Base-by-base conservation (phyloP, 768 basidiomycete genomes). In the Boletus coccyginus region DNA sequence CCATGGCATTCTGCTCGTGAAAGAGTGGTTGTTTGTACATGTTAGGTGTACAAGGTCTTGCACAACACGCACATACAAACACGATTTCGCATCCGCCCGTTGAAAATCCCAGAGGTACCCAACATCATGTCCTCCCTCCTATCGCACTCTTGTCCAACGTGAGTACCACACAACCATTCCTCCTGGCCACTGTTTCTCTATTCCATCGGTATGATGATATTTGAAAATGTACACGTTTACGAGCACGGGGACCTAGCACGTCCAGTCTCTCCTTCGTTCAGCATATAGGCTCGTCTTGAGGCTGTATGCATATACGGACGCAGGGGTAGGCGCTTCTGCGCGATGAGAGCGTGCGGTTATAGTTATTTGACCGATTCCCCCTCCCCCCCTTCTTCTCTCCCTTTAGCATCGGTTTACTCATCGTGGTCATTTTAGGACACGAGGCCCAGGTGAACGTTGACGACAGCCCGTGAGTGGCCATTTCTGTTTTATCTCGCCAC, bases 251-350 rank as follows among this genome's bases (percentile, higher is more conserved):
- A 73, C 66, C 53, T 57, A 16, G 52, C 56, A 21, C 38, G 61
- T 71, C 70, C 70, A 71, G 71, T 64, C 71, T 62, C 69, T 67
- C 55, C 67, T 57, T 71, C 67, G 62, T 70, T 61, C 66, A 73
- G 70, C 70, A 66, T 67, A 60, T 50, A 62, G 52, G 6, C 70
- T 73, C 70, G 71, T 71, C 55, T 62, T 71, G 70, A 66, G 69
- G 60, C 19, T 71, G 64, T 61, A 59, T 73, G 70, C 64, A 71
- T 51, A 67, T 71, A 71, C 59, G 66, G 71, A 63, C 50, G 70
- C 55, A 62, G 71, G 67, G n/a, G 70, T 63, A 59, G 70, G 55
- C 71, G 70, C 66, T 71, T 73, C 71, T 61, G 61, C 59, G 62
- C 67, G 52, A 67, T 71, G 70, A 73, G 41, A 57, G 59, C 33